phyloP scores from a whole-genome alignment of 2,329 filamentous ascomycete species.

The Ophiostoma pallidulum region DNA sequence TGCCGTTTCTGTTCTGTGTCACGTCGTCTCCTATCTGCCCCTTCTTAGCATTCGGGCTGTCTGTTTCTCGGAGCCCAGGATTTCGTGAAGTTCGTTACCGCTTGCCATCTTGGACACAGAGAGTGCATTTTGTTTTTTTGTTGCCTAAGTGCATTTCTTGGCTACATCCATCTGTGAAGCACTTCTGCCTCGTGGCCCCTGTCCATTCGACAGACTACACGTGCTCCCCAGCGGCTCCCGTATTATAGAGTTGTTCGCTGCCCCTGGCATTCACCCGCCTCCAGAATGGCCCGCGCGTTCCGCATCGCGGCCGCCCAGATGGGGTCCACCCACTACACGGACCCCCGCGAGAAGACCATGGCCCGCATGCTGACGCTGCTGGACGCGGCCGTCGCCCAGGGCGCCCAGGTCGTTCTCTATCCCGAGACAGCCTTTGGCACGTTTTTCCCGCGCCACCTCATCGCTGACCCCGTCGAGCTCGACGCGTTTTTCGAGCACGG shows the following conservation, averaged over 20 bases:
- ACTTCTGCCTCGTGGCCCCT: too few relatives aligned
- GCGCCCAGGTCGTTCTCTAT: conserved; percentile 41
- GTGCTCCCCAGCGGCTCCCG: too few relatives aligned
- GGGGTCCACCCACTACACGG: conserved; percentile 34
- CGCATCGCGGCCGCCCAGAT: conserved; percentile 43
- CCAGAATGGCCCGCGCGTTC: conserved; percentile 12
- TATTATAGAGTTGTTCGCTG: too few relatives aligned
- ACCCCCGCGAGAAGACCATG: conserved; percentile 32
- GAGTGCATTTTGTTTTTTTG: too few relatives aligned
- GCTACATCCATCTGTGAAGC: too few relatives aligned
- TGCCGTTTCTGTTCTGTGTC: not conserved
- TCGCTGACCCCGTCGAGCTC: conserved; percentile 36
- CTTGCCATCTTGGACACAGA: too few relatives aligned
- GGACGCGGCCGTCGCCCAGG: conserved; percentile 32
- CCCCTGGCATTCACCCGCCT: not conserved
- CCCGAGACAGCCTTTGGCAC: conserved; percentile 46
- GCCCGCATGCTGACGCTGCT: conserved; percentile 40
- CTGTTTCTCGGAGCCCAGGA: too few relatives aligned
- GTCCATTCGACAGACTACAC: too few relatives aligned
- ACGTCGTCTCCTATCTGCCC: too few relatives aligned
- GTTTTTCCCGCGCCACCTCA: conserved; percentile 45
- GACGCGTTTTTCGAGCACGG: conserved; percentile 40
- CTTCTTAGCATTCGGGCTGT: too few relatives aligned
- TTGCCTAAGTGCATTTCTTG: too few relatives aligned
- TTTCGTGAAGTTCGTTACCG: too few relatives aligned